These are phyloP conservation scores for Ricinus communis DNA, from an alignment of 345 rosid species.

Conservation along the genomic window DNA sequence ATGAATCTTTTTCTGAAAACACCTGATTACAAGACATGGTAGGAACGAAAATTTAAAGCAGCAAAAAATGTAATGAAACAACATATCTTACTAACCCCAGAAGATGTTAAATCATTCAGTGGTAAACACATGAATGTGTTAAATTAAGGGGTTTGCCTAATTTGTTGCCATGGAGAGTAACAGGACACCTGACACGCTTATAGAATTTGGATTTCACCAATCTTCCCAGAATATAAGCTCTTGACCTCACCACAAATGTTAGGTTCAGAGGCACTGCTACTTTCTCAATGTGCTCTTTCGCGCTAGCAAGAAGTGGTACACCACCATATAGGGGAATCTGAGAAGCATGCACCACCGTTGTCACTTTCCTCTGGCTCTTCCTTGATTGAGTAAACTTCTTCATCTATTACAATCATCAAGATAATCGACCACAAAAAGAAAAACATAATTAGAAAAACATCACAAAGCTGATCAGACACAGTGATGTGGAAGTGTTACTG, in stretches of 20 bases:
- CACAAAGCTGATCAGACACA: too few relatives aligned
- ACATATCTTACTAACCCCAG: neutral
- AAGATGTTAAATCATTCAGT: conserved; percentile 18
- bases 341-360: conserved; percentile 55
- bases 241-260: conserved; percentile 70
- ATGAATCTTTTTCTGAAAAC: neutral
- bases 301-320: conserved; percentile 42
- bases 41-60: neutral
- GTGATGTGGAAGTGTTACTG: too few relatives aligned
- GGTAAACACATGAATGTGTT: conserved; percentile 48
- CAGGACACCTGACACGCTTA: conserved; percentile 50
- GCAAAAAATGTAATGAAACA: neutral
- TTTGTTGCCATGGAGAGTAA: conserved; percentile 51
- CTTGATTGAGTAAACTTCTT: conserved; percentile 67
- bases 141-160: conserved; percentile 61
- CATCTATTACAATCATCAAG: conserved; percentile 45
- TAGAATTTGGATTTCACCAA: conserved; percentile 52
- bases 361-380: conserved; percentile 45
- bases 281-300: conserved; percentile 35
- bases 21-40: neutral
- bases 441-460: too few relatives aligned
- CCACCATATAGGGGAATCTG: conserved; percentile 92
- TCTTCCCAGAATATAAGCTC: conserved; percentile 76
- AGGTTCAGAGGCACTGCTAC: conserved; percentile 68
- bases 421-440: neutral